Conservation (phyloP, 2,329 filamentous ascomycete genomes). For the Samsoniella hepiali region DNA sequence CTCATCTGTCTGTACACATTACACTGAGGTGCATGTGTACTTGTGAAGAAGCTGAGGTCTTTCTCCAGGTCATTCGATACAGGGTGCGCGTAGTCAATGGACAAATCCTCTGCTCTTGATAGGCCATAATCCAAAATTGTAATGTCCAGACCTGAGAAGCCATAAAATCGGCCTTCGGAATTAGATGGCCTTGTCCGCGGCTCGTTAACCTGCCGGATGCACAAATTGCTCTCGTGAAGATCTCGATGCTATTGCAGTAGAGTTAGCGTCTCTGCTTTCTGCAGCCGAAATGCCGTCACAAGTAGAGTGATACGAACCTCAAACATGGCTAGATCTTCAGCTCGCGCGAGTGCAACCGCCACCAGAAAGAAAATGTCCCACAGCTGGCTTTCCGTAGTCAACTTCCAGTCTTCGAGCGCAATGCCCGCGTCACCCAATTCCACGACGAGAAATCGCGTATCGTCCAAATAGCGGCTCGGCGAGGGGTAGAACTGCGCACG, state of each 20-base stretch:
- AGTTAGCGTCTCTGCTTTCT: neutral
- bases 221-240: conserved; percentile 63
- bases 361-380: conserved; percentile 64
- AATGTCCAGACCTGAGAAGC: conserved; percentile 59
- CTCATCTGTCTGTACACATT: conserved; percentile 61
- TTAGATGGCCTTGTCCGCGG: conserved; percentile 31
- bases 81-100: conserved; percentile 34
- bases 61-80: conserved; percentile 59
- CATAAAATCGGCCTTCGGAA: conserved; percentile 42
- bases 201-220: conserved; percentile 45
- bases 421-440: conserved; percentile 62
- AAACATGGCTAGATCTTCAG: conserved; percentile 56
- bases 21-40: conserved; percentile 58
- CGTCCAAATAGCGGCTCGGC: conserved; percentile 56
- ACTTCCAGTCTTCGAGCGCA: conserved; percentile 56
- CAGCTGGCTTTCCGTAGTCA: conserved; percentile 48
- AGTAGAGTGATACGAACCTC: conserved; percentile 44
- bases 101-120: conserved; percentile 52
- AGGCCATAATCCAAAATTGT: conserved; percentile 65
- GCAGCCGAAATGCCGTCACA: neutral
- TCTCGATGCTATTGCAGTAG: conserved; percentile 53
- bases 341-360: conserved; percentile 57
- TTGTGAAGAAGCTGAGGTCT: conserved; percentile 58
- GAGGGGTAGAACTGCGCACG: conserved; percentile 60
- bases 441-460: conserved; percentile 58